Conservation (phyloP, 129 eudicot species). For the Heracleum sosnowskyi region DNA sequence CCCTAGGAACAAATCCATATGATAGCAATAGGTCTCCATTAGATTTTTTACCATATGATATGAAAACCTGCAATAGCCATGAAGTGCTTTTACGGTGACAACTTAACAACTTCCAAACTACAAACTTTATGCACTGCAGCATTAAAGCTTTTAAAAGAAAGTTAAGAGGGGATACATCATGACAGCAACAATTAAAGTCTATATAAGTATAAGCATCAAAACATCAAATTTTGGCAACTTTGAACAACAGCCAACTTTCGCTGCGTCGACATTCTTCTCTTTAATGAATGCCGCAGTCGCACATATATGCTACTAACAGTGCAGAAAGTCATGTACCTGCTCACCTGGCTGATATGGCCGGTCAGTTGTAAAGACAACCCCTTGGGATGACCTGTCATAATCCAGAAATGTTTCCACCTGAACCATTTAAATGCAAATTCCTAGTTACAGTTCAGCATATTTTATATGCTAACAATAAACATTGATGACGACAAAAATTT, state of each 20-base stretch:
- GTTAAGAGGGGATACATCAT: not conserved
- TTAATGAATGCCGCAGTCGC: not conserved
- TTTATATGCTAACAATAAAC: not conserved
- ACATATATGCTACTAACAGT: not conserved
- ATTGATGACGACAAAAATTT: slow-evolving; percentile 3
- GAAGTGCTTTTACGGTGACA: not conserved
- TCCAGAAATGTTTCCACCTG: slow-evolving; percentile 92
- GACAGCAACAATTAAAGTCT: not conserved
- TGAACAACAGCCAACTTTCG: not conserved
- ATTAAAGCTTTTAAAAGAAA: not conserved
- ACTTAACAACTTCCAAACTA: not conserved
- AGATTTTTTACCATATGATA: slow-evolving; percentile 89
- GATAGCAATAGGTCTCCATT: slow-evolving; percentile 96
- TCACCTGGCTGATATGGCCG: slow-evolving; percentile 98
- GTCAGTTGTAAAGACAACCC: slow-evolving; percentile 94
- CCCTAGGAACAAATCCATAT: slow-evolving; percentile 91
- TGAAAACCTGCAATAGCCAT: slow-evolving; percentile 57
- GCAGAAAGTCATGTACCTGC: slow-evolving; percentile 57
- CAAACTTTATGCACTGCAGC: not conserved
- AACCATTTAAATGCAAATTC: slow-evolving; percentile 16
- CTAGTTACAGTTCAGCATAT: slow-evolving; percentile 2
- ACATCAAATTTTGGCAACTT: not conserved
- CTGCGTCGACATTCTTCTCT: not conserved
- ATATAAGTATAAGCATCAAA: not conserved
- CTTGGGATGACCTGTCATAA: slow-evolving; percentile 80